Base-by-base conservation (phyloP, 202 grass and related monocot genomes). In the Schoenoplectus triqueter region DNA sequence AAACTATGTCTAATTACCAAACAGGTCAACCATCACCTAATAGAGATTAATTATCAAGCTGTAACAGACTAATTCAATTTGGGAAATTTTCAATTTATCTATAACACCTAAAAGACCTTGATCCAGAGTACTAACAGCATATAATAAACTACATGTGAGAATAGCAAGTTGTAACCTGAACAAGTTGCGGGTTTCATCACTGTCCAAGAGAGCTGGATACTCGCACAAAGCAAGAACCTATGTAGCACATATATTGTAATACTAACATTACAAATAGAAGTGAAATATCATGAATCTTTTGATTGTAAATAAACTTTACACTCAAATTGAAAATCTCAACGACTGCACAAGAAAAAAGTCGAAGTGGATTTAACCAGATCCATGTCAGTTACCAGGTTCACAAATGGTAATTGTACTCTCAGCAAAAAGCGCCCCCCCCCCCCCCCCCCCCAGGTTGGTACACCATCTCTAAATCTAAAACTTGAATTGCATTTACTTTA, bases 171-270 rank as follows among this genome's bases (percentile, higher is more conserved):
- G 7, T 15, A 42, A 97, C 94, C 92, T 97, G 88, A 94, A 97
- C 66, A 92, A 86, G 52, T 84, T 65, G n/a, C 17, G 45, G 6
- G 83, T 66, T 78, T 89, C 90, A 5, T 91, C 90, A 74, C 51
- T 90, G 6, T 87, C 13, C 50, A 91, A 80, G 78, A 94, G 92
- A 60, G 85, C 2, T 81, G 92, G 92, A 78, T 97, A 84, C 68
- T 92, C 92, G 9, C 94, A 94, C 40, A 94, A 81, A 20, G 66
- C 91, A 84, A 97, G 88, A 88, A 97, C 94, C 92, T 94, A 84
- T 64, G 64, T 22, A 60, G 47, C 65, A 22, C 47, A 85, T 57
- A 0, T 18, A 15, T 1, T 68, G 47, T 51, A 51, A 52, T 15
- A 15, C 6, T 19, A 19, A 22, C 22, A 52, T 52, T 51, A 74